Evolutionary conservation across 2,329 filamentous ascomycete species (phyloP).

Genomic region (Ceratocystis destructans): DNA sequence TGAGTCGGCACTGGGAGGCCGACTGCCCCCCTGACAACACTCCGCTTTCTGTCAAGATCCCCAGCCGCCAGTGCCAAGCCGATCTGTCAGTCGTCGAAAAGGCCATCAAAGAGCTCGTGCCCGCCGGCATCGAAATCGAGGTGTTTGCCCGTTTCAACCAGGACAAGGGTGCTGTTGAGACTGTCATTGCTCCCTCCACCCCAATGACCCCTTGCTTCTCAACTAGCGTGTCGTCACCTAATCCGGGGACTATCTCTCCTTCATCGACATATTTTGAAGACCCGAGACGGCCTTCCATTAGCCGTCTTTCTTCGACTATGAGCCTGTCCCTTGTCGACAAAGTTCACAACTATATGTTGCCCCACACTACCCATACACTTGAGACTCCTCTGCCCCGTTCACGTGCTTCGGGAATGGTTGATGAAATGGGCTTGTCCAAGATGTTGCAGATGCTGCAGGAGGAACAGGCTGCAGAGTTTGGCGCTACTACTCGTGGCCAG

Average conservation of each 20-base stretch:
- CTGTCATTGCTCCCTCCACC: conserved; percentile 10
- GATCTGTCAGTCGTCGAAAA: conserved; percentile 24
- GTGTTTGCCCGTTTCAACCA: conserved; percentile 15
- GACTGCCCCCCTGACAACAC: conserved; percentile 36
- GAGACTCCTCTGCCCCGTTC: conserved; percentile 26
- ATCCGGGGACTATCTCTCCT: background rate
- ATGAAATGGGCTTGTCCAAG: conserved; percentile 28
- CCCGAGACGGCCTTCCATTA: conserved; percentile 7
- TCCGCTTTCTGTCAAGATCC: conserved; percentile 31
- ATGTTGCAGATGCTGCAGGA: conserved; percentile 24
- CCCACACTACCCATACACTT: conserved; percentile 27
- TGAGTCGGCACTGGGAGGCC: conserved; percentile 37
- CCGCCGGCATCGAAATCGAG: conserved; percentile 13
- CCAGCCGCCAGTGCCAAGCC: conserved; percentile 26
- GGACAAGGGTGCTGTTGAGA: conserved; percentile 17
- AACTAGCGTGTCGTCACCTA: background rate
- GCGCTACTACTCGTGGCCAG: conserved; percentile 26
- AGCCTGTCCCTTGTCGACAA: conserved; percentile 10
- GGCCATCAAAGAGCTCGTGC: conserved; percentile 20
- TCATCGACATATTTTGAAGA: conserved; percentile 13
- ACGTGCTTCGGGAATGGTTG: conserved; percentile 25
- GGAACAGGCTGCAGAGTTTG: conserved; percentile 22
- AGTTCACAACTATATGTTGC: conserved; percentile 29
- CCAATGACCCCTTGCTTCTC: conserved; percentile 3
- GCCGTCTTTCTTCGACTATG: conserved; percentile 13